Base-by-base conservation (phyloP, 257 asterid genomes). In the Gentiana dahurica region DNA sequence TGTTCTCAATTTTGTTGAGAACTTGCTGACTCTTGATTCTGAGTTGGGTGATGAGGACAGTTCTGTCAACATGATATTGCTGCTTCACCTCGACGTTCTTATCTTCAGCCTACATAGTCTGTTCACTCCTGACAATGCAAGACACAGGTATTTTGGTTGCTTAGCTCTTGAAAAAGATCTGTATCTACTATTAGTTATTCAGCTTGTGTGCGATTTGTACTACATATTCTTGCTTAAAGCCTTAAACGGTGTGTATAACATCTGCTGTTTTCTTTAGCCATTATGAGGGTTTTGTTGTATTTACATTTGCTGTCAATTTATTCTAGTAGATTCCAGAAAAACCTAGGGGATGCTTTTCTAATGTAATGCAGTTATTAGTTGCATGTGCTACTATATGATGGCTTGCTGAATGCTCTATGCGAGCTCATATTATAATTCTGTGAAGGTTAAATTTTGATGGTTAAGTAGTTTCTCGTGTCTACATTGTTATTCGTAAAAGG, bases 1-100 rank as follows among this genome's bases (percentile, higher is more conserved):
- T 63, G 95, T 81, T 68, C 62, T 92, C 15, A 81, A 79, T 81
- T 92, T 92, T 65, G 72, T 73, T 65, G 86, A 80, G 78, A 92
- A 87, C 76, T 76, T 92, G 48, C 65, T 92, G 75, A 71, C 67
- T 81, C 95, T 92, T 60, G 97, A 79, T 69, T 64, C 64, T 64
- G 91, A 79, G 70, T 72, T 78, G 70, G 80, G 68, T 58, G 58
- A 60, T 15, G 78, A 81, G 65, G 83, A 81, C 70, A 61, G 48
- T 52, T 57, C 62, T 43, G 75, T 78, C 52, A 77, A 73, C 72
- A 70, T 62, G 51, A 44, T 83, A 63, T 67, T 88, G 70, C 83
- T 72, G 65, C 93, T 95, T 58, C 87, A 81, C 68, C 65, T 91
- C 53, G 79, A 81, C 60, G 74, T 71, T 62, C 95, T 91, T 65